A percentile compares a stretch with the other conserved stretches of the same genome.
These are phyloP conservation scores for Eimeria acervulina DNA, from an alignment of 169 alveolate species.

Conservation along the genomic window DNA sequence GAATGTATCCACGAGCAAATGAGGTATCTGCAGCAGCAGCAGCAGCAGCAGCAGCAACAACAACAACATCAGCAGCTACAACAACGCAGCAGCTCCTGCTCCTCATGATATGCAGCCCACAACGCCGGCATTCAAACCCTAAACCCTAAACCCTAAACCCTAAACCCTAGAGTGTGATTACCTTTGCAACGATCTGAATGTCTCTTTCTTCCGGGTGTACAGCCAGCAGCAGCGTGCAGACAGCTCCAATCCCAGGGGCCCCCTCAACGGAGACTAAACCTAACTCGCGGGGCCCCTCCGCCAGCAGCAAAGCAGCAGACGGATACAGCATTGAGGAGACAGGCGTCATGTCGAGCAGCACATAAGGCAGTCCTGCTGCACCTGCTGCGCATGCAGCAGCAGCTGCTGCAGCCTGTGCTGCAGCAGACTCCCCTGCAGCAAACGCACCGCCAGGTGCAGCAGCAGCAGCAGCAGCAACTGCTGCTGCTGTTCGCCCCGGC, in stretches of 20 bases:
- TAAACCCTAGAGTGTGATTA: not conserved
- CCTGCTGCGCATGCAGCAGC: too few species aligned
- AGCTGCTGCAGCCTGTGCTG: too few species aligned
- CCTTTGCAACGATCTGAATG: slow-evolving; percentile 24
- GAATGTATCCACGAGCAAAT: slow-evolving; percentile 41
- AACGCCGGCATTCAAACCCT: not conserved
- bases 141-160: slow-evolving; percentile 51
- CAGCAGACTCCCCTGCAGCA: too few species aligned
- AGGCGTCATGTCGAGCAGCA: slow-evolving; percentile 33
- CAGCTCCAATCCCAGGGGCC: slow-evolving; percentile 15
- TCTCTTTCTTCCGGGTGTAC: slow-evolving; percentile 48
- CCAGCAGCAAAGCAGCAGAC: slow-evolving; percentile 32
- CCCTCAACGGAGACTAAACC: slow-evolving; percentile 14
- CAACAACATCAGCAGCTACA: slow-evolving; percentile 25
- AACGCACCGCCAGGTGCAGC: not conserved
- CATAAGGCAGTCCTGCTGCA: slow-evolving; percentile 15
- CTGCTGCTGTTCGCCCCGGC: slow-evolving; percentile 18
- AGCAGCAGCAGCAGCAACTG: slow-evolving; percentile 60
- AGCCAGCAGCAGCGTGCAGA: slow-evolving; percentile 22
- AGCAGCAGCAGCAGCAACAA: slow-evolving; percentile 24
- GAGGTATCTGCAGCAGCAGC: too few species aligned
- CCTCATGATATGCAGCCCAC: not conserved
- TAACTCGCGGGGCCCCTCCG: slow-evolving; percentile 18
- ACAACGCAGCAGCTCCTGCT: not conserved
- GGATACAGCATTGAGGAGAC: slow-evolving; percentile 45